phyloP scores from a whole-genome alignment of 2,329 filamentous ascomycete species.

The Fusarium abutilonis region DNA sequence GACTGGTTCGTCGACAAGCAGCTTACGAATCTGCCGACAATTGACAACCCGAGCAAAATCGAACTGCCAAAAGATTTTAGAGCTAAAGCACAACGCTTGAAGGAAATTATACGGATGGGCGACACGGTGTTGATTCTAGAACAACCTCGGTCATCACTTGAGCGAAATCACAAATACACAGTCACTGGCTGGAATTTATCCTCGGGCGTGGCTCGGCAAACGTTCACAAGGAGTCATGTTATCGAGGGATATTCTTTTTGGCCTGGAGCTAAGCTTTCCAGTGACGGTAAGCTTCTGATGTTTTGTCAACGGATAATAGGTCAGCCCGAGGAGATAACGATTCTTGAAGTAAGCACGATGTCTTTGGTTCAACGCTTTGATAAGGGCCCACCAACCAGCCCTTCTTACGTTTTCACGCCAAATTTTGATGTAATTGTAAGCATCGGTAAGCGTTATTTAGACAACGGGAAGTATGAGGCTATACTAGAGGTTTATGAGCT shows the following conservation, averaged over 20 bases:
- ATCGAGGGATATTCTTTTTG: too few species aligned
- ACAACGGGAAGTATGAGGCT: not conserved
- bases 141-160: not conserved
- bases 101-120: not conserved
- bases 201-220: not conserved
- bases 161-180: not conserved
- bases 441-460: not conserved
- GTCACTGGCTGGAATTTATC: not conserved
- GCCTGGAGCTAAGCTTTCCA: not conserved
- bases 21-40: not conserved
- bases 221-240: too few species aligned
- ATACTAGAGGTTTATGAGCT: not conserved
- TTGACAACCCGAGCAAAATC: not conserved
- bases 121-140: not conserved
- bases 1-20: not conserved
- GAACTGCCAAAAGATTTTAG: not conserved
- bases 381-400: not conserved
- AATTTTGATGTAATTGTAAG: not conserved
- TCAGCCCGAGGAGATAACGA: not conserved
- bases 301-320: not conserved
- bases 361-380: not conserved
- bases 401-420: not conserved
- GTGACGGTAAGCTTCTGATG: not conserved
- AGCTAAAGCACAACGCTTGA: not conserved
- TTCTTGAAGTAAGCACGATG: not conserved